Evolutionary conservation across 768 basidiomycete genomes (phyloP).

Genomic region (Pleurotus pulmonarius): DNA sequence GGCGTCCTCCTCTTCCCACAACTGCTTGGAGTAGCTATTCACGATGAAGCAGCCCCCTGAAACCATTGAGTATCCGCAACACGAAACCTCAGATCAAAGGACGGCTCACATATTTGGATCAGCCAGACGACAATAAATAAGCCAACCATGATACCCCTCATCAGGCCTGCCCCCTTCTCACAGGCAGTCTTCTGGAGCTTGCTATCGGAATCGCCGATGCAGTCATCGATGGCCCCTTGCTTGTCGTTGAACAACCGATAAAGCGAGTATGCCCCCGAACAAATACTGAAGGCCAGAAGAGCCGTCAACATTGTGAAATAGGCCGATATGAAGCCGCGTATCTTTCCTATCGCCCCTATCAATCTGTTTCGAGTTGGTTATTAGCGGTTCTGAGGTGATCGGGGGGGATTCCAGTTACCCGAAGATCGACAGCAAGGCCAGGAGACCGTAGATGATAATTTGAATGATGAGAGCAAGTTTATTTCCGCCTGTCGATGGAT

Average conservation of each 20-base stretch:
- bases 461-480: slow-evolving; percentile 38
- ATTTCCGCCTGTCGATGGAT: slow-evolving; percentile 23
- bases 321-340: slow-evolving; percentile 35
- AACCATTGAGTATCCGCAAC: neutral
- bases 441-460: slow-evolving; percentile 35
- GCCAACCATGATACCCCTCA: slow-evolving; percentile 38
- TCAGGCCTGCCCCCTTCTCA: slow-evolving; percentile 31
- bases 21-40: slow-evolving; percentile 37
- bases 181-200: slow-evolving; percentile 29
- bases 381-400: neutral
- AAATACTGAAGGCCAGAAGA: slow-evolving; percentile 43
- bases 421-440: slow-evolving; percentile 40
- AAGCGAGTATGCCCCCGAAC: slow-evolving; percentile 39
- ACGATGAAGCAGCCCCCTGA: slow-evolving; percentile 48
- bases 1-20: slow-evolving; percentile 38
- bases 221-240: slow-evolving; percentile 32
- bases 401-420: slow-evolving; percentile 28
- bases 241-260: slow-evolving; percentile 39
- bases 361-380: slow-evolving; percentile 23
- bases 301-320: slow-evolving; percentile 38
- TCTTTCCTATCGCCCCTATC: slow-evolving; percentile 37
- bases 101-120: slow-evolving; percentile 42
- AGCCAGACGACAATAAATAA: slow-evolving; percentile 43
- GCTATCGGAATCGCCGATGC: slow-evolving; percentile 28
- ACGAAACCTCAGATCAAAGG: neutral